Base-by-base conservation (phyloP, 352 stramenopile species). In the Globisporangium rhizosaccharum region DNA sequence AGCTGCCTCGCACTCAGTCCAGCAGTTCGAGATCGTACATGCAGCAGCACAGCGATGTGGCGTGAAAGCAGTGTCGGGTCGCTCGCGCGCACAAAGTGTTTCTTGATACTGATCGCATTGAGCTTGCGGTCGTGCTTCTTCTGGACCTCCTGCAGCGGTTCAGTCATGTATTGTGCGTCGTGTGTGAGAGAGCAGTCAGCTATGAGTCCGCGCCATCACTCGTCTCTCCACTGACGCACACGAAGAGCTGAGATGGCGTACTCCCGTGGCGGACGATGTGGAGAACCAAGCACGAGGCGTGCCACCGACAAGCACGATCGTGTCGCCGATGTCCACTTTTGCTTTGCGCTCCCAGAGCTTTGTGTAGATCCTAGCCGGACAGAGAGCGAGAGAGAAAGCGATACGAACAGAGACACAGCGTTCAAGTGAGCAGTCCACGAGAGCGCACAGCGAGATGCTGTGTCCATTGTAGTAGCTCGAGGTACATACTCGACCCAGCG, bases 241-340 rank as follows among this genome's bases (percentile, higher is more conserved):
- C 2, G 2, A 8, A 23, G 3, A 17, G 15, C 3, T 3, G 45
- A n/a, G 44, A 23, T 50, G 42, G 15, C 1, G 56, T 51, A 88
- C 79, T 28, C 76, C 79, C 6, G 79, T 83, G 61, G 36, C 45
- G 3, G 75, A 55, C 4, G 79, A 89, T 3, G 79, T 87, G 62
- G 78, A 86, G 63, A 75, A 89, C 79, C 79, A 89, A 39, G 79
- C 73, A 9, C 50, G 59, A 9, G 68, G 66, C 23, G 28, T 66
- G 18, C 79, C 79, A n/a, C 71, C 66, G 10, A 63, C 41, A 52
- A 89, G 72, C 18, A 87, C 18, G 26, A 89, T 68, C 6, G 73
- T 70, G 67, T 89, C 79, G 15, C 62, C 69, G 47, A 89, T 83
- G 42, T 89, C 79, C 1, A 89, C 47, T 56, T 83, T 84, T 15